Conservation (phyloP, 495 filamentous ascomycete species). For the Margaritispora aquatica region DNA sequence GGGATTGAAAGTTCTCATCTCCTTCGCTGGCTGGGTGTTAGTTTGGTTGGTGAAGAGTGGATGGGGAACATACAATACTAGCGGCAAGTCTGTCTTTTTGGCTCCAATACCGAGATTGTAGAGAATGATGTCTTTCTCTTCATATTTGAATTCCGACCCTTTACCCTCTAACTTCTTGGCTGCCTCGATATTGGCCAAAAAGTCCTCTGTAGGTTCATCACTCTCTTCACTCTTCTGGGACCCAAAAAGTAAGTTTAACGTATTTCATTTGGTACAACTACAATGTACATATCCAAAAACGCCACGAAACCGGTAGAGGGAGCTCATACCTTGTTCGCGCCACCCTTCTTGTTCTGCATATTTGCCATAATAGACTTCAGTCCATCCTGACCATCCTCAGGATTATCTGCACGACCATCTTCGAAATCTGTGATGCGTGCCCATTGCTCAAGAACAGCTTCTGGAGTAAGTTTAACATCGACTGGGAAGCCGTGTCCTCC, state of each 20-base stretch:
- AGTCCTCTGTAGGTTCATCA: constrained; percentile 30
- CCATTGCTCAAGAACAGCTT: constrained; percentile 76
- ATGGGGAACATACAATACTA: constrained; percentile 53
- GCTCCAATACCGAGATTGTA: constrained; percentile 96
- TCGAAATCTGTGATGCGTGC: constrained; percentile 79
- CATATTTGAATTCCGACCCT: constrained; percentile 75
- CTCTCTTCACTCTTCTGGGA: constrained; percentile 26
- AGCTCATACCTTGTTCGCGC: constrained; percentile 23
- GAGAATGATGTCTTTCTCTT: constrained; percentile 82
- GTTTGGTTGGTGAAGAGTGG: not conserved
- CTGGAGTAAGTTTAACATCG: constrained; percentile 79
- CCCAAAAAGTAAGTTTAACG: constrained; percentile 25
- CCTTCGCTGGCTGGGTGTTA: constrained; percentile 49
- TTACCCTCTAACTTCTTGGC: constrained; percentile 65
- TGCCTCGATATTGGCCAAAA: constrained; percentile 67
- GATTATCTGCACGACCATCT: constrained; percentile 85
- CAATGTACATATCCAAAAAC: constrained; percentile 21
- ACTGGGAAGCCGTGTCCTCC: constrained; percentile 92
- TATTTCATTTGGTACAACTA: constrained; percentile 24
- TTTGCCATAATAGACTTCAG: constrained; percentile 88
- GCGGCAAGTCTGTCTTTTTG: constrained; percentile 81
- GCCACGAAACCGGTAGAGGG: not conserved
- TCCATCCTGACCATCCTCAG: constrained; percentile 69
- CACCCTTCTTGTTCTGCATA: constrained; percentile 61
- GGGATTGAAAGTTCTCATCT: constrained; percentile 80